phyloP scores from a whole-genome alignment of 2,329 filamentous ascomycete genomes.

The Plenodomus biglobosus region DNA sequence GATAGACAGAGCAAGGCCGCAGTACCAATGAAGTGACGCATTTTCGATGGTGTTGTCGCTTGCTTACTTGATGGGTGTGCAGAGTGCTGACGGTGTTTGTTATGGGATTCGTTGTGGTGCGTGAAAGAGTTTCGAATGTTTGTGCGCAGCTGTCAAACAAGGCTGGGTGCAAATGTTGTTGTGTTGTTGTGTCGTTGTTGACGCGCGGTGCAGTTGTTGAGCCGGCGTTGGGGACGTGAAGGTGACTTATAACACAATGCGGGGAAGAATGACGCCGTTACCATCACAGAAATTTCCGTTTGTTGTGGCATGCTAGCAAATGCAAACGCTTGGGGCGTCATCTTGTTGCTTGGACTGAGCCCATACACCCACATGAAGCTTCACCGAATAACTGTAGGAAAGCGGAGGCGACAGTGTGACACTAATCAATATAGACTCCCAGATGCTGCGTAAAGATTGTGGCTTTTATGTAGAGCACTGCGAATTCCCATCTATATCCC shows the following conservation, averaged over 20 bases:
- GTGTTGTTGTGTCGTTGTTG: not conserved
- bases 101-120: not conserved
- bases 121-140: not conserved
- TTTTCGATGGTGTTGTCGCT: not conserved
- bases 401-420: not conserved
- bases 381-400: not conserved
- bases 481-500: too few species aligned
- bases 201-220: not conserved
- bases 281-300: not conserved
- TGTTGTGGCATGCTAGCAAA: not conserved
- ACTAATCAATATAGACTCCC: not conserved
- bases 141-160: not conserved
- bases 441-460: not conserved
- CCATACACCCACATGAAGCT: not conserved
- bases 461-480: too few species aligned
- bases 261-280: constrained; percentile 1
- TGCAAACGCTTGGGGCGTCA: not conserved
- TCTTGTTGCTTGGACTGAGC: not conserved
- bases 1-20: not conserved
- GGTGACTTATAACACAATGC: not conserved
- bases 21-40: not conserved
- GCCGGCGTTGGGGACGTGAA: constrained; percentile 3
- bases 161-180: not conserved
- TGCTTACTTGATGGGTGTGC: not conserved
- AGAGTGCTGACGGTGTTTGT: not conserved